A percentile compares a stretch with the other conserved stretches of the same genome.
Conservation (phyloP, 2,329 filamentous ascomycete species). For the Epichloe glyceriae region DNA sequence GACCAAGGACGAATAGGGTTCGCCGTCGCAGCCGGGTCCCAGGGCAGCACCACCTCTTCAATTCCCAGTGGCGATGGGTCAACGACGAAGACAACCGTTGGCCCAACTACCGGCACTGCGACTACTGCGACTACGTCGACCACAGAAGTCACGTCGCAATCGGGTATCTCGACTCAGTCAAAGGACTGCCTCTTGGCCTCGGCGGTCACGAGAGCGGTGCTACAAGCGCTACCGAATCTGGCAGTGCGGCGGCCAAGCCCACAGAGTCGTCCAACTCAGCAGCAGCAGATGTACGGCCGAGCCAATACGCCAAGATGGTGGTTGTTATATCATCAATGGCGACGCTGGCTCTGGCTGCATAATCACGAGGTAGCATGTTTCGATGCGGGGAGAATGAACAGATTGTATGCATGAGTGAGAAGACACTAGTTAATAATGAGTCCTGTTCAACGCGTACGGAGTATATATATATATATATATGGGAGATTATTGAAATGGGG, state of each 20-base stretch:
- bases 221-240: neutral
- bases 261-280: constrained; percentile 5
- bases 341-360: constrained; percentile 1
- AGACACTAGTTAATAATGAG: neutral
- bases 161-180: neutral
- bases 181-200: constrained; percentile 7
- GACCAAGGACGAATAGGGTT: constrained; percentile 47
- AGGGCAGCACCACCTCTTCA: neutral
- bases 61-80: neutral
- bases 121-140: constrained; percentile 4
- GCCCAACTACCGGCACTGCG: constrained; percentile 1
- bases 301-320: neutral
- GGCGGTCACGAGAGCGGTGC: constrained; percentile 11
- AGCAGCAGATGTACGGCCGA: constrained; percentile 1
- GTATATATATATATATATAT: too few species aligned
- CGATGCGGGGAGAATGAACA: neutral
- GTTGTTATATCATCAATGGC: neutral
- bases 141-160: neutral
- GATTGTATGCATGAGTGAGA: neutral
- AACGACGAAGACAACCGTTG: neutral
- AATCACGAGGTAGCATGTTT: neutral
- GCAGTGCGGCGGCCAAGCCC: constrained; percentile 1
- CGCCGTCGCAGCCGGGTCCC: constrained; percentile 6
- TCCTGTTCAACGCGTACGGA: neutral
- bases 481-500: neutral